phyloP scores from a whole-genome alignment of 768 basidiomycete genomes.

The Psilocybe cubensis region DNA sequence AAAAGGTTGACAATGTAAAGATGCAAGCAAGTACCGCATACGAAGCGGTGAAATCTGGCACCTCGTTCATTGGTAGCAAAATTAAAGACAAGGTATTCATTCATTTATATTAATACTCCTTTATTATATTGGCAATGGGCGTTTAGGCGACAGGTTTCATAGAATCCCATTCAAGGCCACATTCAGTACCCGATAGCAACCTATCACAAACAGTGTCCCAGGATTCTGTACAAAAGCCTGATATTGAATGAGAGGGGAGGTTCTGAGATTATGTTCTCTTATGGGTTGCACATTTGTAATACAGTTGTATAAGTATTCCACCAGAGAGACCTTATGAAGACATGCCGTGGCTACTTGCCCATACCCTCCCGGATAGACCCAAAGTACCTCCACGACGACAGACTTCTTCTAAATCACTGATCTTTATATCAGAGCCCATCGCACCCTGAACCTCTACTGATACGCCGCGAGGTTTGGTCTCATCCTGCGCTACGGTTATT shows the following conservation, averaged over 20 bases:
- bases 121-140: background rate
- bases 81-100: background rate
- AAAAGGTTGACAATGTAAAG: too few relatives aligned
- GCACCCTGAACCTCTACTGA: conserved; percentile 61
- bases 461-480: conserved; percentile 55
- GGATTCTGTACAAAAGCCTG: background rate
- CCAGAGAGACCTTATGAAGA: conserved; percentile 6
- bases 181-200: background rate
- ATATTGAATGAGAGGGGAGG: too few relatives aligned
- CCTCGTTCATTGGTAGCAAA: background rate
- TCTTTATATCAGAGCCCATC: conserved; percentile 57
- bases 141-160: background rate
- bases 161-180: background rate
- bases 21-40: too few relatives aligned
- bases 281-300: too few relatives aligned
- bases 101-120: background rate
- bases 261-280: too few relatives aligned
- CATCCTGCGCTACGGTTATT: conserved; percentile 65
- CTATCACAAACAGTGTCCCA: background rate
- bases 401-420: conserved; percentile 66
- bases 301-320: background rate
- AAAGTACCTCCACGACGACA: conserved; percentile 73
- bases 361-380: conserved; percentile 71
- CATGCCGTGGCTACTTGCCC: conserved; percentile 42
- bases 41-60: background rate